Evolutionary conservation across 2,329 filamentous ascomycete species (phyloP).

Genomic region (Lachnellula willkommii): DNA sequence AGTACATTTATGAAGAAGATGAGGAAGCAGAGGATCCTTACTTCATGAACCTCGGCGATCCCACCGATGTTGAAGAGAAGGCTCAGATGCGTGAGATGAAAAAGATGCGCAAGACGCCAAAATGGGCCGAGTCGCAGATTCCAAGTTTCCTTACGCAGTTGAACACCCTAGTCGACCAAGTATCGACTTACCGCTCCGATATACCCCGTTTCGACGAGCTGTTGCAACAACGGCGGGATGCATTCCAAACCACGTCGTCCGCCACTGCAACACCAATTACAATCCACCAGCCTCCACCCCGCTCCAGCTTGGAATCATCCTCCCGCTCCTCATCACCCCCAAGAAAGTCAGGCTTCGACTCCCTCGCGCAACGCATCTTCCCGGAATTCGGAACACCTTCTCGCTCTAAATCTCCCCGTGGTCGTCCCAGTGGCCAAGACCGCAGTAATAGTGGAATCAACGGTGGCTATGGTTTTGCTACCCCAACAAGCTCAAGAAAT

Average conservation of each 20-base stretch:
- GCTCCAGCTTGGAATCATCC: slow-evolving; percentile 39
- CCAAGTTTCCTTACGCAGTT: slow-evolving; percentile 54
- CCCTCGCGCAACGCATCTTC: slow-evolving; percentile 57
- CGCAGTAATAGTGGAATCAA: slow-evolving; percentile 19
- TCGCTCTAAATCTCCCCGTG: slow-evolving; percentile 29
- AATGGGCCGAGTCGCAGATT: slow-evolving; percentile 46
- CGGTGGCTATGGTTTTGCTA: slow-evolving; percentile 22
- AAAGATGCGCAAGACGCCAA: slow-evolving; percentile 48
- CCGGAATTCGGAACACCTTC: slow-evolving; percentile 41
- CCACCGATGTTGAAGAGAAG: slow-evolving; percentile 36
- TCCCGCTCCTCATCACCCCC: slow-evolving; percentile 47
- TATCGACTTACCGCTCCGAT: slow-evolving; percentile 54
- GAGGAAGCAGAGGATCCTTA: slow-evolving; percentile 37
- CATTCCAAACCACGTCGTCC: slow-evolving; percentile 54
- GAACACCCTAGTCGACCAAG: slow-evolving; percentile 56
- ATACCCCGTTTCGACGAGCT: slow-evolving; percentile 70
- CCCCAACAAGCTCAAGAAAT: slow-evolving; percentile 19
- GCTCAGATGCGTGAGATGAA: slow-evolving; percentile 44
- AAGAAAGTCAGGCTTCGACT: slow-evolving; percentile 51
- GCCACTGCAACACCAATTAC: slow-evolving; percentile 28
- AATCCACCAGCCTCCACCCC: slow-evolving; percentile 33
- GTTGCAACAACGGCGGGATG: slow-evolving; percentile 58
- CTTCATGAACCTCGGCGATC: slow-evolving; percentile 14
- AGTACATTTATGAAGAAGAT: slow-evolving; percentile 51
- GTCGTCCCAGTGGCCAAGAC: slow-evolving; percentile 24